Evolutionary conservation across 805 yeast genomes (phyloP), one percentile per base, ranked within the genome.

Genomic region (Yarrowia sp.): DNA sequence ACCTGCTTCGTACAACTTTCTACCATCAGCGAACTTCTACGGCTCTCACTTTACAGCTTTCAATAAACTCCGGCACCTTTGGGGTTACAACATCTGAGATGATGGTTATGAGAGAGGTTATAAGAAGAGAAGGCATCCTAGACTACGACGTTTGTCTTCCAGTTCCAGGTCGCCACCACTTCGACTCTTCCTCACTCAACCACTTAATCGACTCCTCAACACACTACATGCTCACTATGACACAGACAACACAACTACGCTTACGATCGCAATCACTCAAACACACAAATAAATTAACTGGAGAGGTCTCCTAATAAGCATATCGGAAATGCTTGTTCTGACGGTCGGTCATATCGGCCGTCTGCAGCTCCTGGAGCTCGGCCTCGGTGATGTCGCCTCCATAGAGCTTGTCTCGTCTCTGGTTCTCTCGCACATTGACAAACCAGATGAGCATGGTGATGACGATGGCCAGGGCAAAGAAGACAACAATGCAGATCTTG

Each of bases 401-500:
- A 14, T 51, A 51, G 13, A 33, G 24, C 41, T 65, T 65, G 62
- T 82, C 86, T 68, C 86, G 78, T 61, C 70, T 73, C 16, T 68
- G 70, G 69, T 87, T 87, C 68, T 84, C 87, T 38, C 62, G 7
- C 14, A 55, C 47, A 13, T 55, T 55, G 13, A 55, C 27, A 18
- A 19, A 63, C 44, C 63, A 61, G 25, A 69, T 55, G 21, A 56
- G 22, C n/a, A 77, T 44, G 77, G 65, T 29, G 82, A 84, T 33
- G 77, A 70, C 65, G 78, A 77, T 62, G 4, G 63, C 66, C 0
- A 77, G 79, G 36, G 78, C 74, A 55, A 82, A 80, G 6, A 85
- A 78, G 75, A 63, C 87, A 72, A 66, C 85, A 83, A 60, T 82
- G 77, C 72, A 84, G 78, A 29, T 84, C 80, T 44, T 87, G 80